Evolutionary conservation across 257 asterid species (phyloP).

Genomic region (Nemophila menziesii): DNA sequence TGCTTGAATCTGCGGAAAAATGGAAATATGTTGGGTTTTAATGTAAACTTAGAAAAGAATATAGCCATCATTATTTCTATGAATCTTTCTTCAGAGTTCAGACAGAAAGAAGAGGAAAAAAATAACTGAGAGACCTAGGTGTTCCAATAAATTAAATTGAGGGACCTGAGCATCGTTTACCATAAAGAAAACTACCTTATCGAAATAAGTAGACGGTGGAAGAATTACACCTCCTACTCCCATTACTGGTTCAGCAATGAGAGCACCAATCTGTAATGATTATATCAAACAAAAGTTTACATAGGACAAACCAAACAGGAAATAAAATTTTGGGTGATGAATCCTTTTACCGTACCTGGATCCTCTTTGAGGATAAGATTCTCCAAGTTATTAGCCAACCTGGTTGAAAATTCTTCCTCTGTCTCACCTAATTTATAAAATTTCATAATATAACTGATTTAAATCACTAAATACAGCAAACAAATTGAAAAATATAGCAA

Average conservation of each 20-base stretch:
- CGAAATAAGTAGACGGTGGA: constrained; percentile 90
- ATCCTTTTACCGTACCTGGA: constrained; percentile 70
- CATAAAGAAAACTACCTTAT: constrained; percentile 42
- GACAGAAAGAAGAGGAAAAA: too few relatives aligned
- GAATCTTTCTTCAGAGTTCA: too few relatives aligned
- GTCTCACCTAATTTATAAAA: constrained; percentile 50
- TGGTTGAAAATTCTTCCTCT: constrained; percentile 87
- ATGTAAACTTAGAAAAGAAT: too few relatives aligned
- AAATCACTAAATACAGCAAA: not conserved
- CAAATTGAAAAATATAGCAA: constrained; percentile 6
- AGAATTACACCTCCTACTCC: constrained; percentile 98
- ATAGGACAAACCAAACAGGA: not conserved
- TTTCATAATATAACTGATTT: constrained; percentile 3
- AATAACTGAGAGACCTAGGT: too few relatives aligned
- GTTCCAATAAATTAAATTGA: too few relatives aligned
- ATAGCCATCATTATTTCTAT: too few relatives aligned
- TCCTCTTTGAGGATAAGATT: constrained; percentile 85
- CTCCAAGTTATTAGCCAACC: constrained; percentile 88
- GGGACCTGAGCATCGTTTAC: too few relatives aligned
- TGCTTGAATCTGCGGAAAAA: constrained; percentile 62
- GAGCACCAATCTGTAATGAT: constrained; percentile 71
- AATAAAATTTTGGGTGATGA: constrained; percentile 4
- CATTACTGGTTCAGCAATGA: constrained; percentile 95
- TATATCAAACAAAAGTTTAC: too few relatives aligned
- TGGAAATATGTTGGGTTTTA: not conserved